Percentiles rank a stretch among this genome's conserved stretches.
Conservation (phyloP, 2,329 filamentous ascomycete species). For the Colletotrichum sp. region DNA sequence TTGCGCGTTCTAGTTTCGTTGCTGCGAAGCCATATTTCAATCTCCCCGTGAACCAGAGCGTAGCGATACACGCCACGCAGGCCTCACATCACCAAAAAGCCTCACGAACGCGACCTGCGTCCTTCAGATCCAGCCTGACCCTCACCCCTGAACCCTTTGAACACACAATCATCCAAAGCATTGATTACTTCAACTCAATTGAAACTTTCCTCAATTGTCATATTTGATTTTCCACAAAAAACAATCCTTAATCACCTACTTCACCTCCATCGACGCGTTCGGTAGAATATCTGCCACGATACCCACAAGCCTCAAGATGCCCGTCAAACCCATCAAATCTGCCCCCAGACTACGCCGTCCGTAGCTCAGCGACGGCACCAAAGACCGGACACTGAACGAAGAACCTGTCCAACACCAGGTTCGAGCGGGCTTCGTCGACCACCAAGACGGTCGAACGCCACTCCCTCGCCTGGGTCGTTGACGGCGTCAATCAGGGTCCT, state of each 20-base stretch:
- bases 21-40: rapidly evolving
- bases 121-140: neutral
- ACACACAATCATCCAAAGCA: neutral
- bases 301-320: neutral
- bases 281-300: neutral
- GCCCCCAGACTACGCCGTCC: neutral
- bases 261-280: neutral
- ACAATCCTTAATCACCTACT: rapidly evolving
- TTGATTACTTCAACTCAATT: rapidly evolving
- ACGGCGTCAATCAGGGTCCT: neutral
- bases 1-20: neutral
- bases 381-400: neutral
- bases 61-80: neutral
- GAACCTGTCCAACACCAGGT: neutral
- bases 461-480: neutral
- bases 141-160: neutral
- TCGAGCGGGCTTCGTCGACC: neutral
- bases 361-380: neutral
- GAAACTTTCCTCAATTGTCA: too few relatives aligned
- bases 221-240: too few relatives aligned
- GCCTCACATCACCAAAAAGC: neutral
- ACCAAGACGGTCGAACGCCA: neutral
- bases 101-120: neutral
- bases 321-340: neutral
- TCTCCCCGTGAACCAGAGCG: neutral